phyloP scores from a whole-genome alignment of 768 basidiomycete genomes.

The Phanerochaete carnosa region DNA sequence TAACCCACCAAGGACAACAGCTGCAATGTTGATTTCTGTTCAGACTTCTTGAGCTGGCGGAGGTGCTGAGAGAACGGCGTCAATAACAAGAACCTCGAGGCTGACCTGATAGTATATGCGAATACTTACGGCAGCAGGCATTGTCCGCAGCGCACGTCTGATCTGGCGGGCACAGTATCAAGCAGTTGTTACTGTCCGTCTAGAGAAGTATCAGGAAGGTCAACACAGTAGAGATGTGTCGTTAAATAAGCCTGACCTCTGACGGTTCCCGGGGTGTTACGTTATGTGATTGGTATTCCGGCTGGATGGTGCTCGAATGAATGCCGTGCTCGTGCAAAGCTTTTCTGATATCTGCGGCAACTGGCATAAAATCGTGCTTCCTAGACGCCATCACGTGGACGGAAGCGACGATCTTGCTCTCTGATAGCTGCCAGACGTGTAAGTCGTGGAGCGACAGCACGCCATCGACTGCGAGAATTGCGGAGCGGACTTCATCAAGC shows the following conservation, averaged over 20 bases:
- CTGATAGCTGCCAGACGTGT: slow-evolving; percentile 97
- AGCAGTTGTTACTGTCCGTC: slow-evolving; percentile 57
- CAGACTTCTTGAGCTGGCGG: slow-evolving; percentile 43
- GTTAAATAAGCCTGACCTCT: slow-evolving; percentile 36
- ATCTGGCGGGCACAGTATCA: slow-evolving; percentile 71
- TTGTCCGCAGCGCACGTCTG: slow-evolving; percentile 64
- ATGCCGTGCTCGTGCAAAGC: slow-evolving; percentile 88
- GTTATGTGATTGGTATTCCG: slow-evolving; percentile 61
- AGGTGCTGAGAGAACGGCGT: slow-evolving; percentile 36
- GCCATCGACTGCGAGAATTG: slow-evolving; percentile 80
- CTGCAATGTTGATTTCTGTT: too few species aligned
- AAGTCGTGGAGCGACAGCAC: slow-evolving; percentile 90
- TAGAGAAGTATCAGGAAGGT: too few species aligned
- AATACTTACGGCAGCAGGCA: slow-evolving; percentile 79
- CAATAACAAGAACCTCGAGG: background rate
- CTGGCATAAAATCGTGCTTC: slow-evolving; percentile 86
- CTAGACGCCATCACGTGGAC: slow-evolving; percentile 89
- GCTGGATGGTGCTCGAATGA: slow-evolving; percentile 93
- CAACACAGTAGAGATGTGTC: background rate
- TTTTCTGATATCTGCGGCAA: slow-evolving; percentile 80
- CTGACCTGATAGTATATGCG: background rate
- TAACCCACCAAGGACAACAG: too few species aligned
- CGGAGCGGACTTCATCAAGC: slow-evolving; percentile 80
- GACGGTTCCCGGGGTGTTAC: slow-evolving; percentile 43
- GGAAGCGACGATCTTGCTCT: slow-evolving; percentile 90